Evolutionary conservation across 2,329 filamentous ascomycete species (phyloP), one percentile per base, ranked within the genome.

Genomic region (Curvularia sp.): DNA sequence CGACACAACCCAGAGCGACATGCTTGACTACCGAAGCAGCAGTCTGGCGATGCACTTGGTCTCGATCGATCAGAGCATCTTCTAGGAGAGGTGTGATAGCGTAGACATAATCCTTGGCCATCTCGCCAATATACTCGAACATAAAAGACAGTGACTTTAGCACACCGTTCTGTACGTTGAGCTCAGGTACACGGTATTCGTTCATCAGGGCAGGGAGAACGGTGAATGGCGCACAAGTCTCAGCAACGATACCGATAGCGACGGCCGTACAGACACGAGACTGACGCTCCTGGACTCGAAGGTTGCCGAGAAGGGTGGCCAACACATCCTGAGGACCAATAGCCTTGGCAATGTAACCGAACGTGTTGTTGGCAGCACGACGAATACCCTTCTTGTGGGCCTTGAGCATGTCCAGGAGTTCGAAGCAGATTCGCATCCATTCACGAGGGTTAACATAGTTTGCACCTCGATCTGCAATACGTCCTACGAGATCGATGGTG

Each of bases 401-500:
- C 80, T 99, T 99, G 72, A 99, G 86, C 95, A 99, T 99, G 80
- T 99, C 95, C 28, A 99, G 87, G 53, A 99, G 83, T 81, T 99
- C 95, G 78, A 99, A 99, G 81, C 95, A 99, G 77, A 99, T 99
- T 76, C 95, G 89, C 96, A 99, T 99, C 95, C 95, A 99, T 79
- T 99, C 95, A 72, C 95, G 87, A 13, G 95, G 93, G 74, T 97
- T 97, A 75, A 99, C 95, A 63, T 91, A 94, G 78, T 99, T 95
- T 1, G 95, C 93, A 1, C 95, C 96, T 66, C 95, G 91, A 79
- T 99, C 95, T 15, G 96, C 95, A 69, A 99, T 98, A 83, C 95
- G 94, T 55, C 95, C 95, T 19, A 99, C 95, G 2, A 99, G 85
- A 76, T 99, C 95, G 70, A 99, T 98, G 0, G 95, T 98, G 79